Percentiles rank a stretch among this genome's conserved stretches.
phyloP scores from a whole-genome alignment of 2,329 filamentous ascomycete species.

The Gnomoniopsis smithogilvyi region DNA sequence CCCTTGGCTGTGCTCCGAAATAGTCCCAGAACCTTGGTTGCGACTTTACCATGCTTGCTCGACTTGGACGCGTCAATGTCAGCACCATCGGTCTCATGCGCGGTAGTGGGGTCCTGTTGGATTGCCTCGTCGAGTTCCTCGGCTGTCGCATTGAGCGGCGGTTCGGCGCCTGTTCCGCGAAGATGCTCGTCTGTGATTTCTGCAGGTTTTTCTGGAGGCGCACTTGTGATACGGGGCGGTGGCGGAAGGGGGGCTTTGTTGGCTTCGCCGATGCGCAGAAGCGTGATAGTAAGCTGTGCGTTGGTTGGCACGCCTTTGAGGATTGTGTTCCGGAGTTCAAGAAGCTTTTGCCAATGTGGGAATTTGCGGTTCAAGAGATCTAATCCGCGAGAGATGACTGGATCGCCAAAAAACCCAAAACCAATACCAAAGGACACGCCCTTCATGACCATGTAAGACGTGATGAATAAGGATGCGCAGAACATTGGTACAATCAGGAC shows the following conservation, averaged over 20 bases:
- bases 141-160: constrained; percentile 57
- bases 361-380: constrained; percentile 56
- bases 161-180: constrained; percentile 41
- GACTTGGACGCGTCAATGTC: constrained; percentile 47
- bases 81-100: constrained; percentile 35
- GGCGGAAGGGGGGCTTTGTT: constrained; percentile 76
- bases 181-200: constrained; percentile 44
- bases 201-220: constrained; percentile 34
- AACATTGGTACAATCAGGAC: constrained; percentile 49
- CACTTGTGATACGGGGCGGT: constrained; percentile 35
- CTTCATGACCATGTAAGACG: constrained; percentile 62
- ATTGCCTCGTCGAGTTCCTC: constrained; percentile 66
- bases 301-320: constrained; percentile 84
- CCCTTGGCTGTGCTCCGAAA: constrained; percentile 70
- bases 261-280: constrained; percentile 76
- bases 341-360: constrained; percentile 71
- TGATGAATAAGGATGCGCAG: constrained; percentile 49
- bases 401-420: constrained; percentile 77
- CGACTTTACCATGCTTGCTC: constrained; percentile 36
- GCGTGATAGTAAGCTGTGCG: constrained; percentile 75
- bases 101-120: constrained; percentile 37
- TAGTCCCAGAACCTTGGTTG: constrained; percentile 53
- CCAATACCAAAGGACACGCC: constrained; percentile 64
- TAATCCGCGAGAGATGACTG: constrained; percentile 61
- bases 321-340: constrained; percentile 72